Base-by-base conservation (phyloP, 176 grass and related monocot genomes). In the Oryza meyeriana region DNA sequence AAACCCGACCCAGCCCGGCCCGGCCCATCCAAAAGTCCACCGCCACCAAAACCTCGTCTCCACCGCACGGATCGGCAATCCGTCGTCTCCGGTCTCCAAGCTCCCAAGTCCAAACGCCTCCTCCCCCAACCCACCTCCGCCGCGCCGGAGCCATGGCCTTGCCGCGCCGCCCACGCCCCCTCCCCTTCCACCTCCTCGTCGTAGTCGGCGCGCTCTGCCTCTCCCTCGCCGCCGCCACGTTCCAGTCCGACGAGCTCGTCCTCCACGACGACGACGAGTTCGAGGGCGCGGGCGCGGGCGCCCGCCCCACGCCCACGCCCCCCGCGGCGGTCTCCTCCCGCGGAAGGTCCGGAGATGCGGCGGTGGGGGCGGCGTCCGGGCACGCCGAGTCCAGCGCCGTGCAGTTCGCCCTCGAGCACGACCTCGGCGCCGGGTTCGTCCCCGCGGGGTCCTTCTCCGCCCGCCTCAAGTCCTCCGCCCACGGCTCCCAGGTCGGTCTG, bases 221-320 rank as follows among this genome's bases (percentile, higher is more conserved):
- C 27, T n/a, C 74, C 4, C 14, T 83, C 69, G 20, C 58, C 40
- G 20, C 41, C 33, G 17, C 55, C 18, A 66, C 84, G 32, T 98
- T 98, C 79, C 73, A 95, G 68, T 98, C 93, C 28, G 93, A 95
- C 39, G 96, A 95, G 93, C 83, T 94, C 13, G 61, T 93, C 29
- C 86, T 92, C 70, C 83, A 90, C 72, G 85, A 95, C 72, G 92
- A 98, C 11, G 95, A 93, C 13, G 95, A 95, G 88, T 98, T 98
- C 83, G 96, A 92, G 84, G 87, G 91, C 27, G 74, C 64, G 78
- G 68, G 78, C 48, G 55, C 64, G 74, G 63, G 75, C 48, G 42
- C 79, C 65, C 72, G 67, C 80, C 32, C 50, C 50, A 22, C 18
- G 50, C 50, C 50, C 22, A 75, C 78, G 24, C n/a, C 78, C 81